Base-by-base conservation (phyloP, 805 yeast species). In the Lachancea lanzarotensis region DNA sequence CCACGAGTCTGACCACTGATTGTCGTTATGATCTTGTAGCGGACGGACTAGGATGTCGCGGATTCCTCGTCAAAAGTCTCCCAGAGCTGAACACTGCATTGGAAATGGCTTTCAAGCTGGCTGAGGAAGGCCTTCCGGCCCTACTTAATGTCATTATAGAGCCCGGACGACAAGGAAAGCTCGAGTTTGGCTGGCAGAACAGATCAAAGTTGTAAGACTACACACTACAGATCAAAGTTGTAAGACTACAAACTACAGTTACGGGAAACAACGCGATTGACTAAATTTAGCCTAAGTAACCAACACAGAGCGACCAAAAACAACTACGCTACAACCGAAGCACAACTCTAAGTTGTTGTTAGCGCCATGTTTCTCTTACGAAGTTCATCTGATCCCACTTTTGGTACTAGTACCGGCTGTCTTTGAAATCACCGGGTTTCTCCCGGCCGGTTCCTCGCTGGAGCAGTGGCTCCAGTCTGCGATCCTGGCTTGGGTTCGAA, bases 111-210 rank as follows among this genome's bases (percentile, higher is more conserved):
- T 50, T 75, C 18, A 46, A 51, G 2, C 57, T 63, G 29, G 45
- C 58, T 11, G 41, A 43, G 3, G 51, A 61, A 26, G 65, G 65
- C 2, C 55, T 52, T 19, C 72, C 78, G 1, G 68, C 73, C 9
- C 65, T 82, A 11, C 59, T 82, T 34, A 83, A 82, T 52, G 78
- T 82, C 1, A 66, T 81, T n/a, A 79, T 82, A 10, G 79, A 77
- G 36, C 74, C 78, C 2, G 85, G 82, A 0, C 69, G 69, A 20
- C 72, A 72, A 49, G 71, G 69, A 45, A 76, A 76, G 53, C 63
- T 82, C 36, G 72, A 74, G 35, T 82, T 82, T 62, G 84, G 82
- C 1, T 82, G 87, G 87, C 82, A 80, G 67, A 76, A 75, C n/a
- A 74, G 70, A 47, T 35, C 56, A 7, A 46, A 43, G 13, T n/a